Evolutionary conservation across 208 protist genomes (phyloP), one percentile per base, ranked within the genome.

Genomic region (Crithidia mellificae): DNA sequence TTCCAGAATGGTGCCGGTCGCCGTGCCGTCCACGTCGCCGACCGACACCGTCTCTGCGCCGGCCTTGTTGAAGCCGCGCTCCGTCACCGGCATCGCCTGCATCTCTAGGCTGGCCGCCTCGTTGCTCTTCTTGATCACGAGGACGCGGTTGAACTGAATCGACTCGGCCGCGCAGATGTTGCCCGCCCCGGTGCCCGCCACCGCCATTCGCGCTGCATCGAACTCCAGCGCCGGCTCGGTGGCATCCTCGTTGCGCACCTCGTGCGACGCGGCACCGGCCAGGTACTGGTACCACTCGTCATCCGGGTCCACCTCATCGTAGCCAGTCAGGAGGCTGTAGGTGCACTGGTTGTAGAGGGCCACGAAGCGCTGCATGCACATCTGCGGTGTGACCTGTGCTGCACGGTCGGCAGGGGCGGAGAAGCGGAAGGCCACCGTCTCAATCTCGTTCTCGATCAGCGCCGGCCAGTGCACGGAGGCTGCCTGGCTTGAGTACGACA

Each of bases 151-250:
- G 57, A 80, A 84, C 32, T 75, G 54, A 22, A 80, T 39, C 2
- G 85, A 85, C 51, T 91, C 81, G 25, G 63, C 74, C 38, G 75
- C 77, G 63, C 82, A 91, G 32, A 88, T 72, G 70, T 83, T 84
- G 24, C 77, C 82, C 9, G 76, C 63, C 0, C 63, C 59, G 14
- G 78, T 91, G 36, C 27, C 55, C 3, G 65, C 64, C 36, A 47
- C 20, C 2, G 25, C 27, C 44, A 83, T 74, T 20, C 70, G 47
- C 9, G 20, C 30, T 1, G 68, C 30, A 52, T 87, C 82, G 17
- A 91, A 55, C 56, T 80, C 76, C 44, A 78, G 85, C 3, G 76
- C 72, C 11, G 78, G 72, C 51, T 78, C 55, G 0, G 44, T 32
- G 44, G n/a, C 53, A 46, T 83, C 72, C 24, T 87, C 81, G 36